Conservation (phyloP, 2,329 filamentous ascomycete genomes). For the Ophiocordyceps sinensis region DNA sequence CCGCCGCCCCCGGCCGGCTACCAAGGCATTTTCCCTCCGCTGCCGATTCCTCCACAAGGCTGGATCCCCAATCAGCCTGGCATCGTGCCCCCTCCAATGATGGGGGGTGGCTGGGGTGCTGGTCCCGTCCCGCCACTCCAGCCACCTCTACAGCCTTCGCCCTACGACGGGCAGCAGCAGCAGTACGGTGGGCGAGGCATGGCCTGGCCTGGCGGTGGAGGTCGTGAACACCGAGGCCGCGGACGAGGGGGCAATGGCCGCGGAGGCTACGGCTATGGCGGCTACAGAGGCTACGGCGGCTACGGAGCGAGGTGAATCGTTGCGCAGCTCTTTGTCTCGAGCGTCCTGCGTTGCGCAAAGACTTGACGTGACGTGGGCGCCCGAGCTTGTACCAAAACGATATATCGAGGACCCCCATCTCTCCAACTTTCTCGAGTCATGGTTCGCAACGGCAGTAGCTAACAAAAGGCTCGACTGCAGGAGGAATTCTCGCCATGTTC, state of each 20-base stretch:
- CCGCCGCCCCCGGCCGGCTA: conserved; percentile 18
- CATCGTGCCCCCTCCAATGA: conserved; percentile 12
- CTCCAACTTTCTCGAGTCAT: no score
- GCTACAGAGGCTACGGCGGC: not conserved
- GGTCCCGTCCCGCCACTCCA: conserved; percentile 1
- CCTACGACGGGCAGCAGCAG: conserved; percentile 3
- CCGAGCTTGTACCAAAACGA: no score
- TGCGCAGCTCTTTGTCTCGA: no score
- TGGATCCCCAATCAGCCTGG: conserved; percentile 14
- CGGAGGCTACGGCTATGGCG: conserved; percentile 1
- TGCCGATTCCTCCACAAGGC: no score
- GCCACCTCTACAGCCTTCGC: conserved; percentile 8
- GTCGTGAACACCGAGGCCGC: conserved; percentile 16
- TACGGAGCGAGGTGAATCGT: no score
- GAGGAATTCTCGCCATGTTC: no score
- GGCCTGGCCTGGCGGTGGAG: conserved; percentile 13
- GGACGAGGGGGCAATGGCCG: conserved; percentile 8
- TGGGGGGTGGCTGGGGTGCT: conserved; percentile 10
- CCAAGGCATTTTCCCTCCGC: conserved; percentile 26
- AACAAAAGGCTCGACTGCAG: no score
- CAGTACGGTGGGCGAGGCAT: conserved; percentile 10
- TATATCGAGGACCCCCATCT: no score
- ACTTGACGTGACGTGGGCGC: no score
- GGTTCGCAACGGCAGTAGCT: no score
- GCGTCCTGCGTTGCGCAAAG: no score